Evolutionary conservation across 306 rosid genomes (phyloP), one percentile per base, ranked within the genome.

Genomic region (Vigna trinervia): DNA sequence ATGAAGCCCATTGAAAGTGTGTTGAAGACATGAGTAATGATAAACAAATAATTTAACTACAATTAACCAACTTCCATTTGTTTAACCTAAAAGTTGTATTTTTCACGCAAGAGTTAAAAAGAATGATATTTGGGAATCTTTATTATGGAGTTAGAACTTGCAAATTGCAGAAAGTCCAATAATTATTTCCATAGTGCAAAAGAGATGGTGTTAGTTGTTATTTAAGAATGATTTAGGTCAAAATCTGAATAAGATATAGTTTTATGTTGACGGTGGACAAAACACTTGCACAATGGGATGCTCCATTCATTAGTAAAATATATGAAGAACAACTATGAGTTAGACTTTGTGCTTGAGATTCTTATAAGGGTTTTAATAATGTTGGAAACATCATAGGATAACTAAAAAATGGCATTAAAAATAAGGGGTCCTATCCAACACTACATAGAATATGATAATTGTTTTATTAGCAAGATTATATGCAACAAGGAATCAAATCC

Each of bases 261-360:
- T 68, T 67, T 73, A 68, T 51, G 72, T 52, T 67, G 86, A 83
- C 74, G 80, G 80, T 67, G 86, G 80, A 83, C 63, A 83, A 78
- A 66, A 65, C 36, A 7, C 50, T 22, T 59, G 26, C 69, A 56
- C 47, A 56, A 64, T 64, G 57, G 36, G 67, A 56, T 36, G 50
- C 43, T 28, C 3, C 45, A 7, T 45, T 77, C 20, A 52, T 65
- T 64, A 12, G 34, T 69, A 59, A 23, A 64, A 36, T 76, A 46
- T 58, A 66, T 46, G 22, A 57, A 72, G 28, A 68, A 3, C 10
- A 47, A 66, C 54, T 34, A n/a, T 5, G 12, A 57, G 71, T 38
- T 73, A 66, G 76, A 82, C 79, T 78, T 82, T 65, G 82, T 23
- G 63, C 53, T 78, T 39, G 28, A 82, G 66, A 83, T 67, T 83